A percentile compares a stretch with the other conserved stretches of the same genome.
phyloP scores from a whole-genome alignment of 805 yeast species.

The Maudiozyma serrabonitensis region DNA sequence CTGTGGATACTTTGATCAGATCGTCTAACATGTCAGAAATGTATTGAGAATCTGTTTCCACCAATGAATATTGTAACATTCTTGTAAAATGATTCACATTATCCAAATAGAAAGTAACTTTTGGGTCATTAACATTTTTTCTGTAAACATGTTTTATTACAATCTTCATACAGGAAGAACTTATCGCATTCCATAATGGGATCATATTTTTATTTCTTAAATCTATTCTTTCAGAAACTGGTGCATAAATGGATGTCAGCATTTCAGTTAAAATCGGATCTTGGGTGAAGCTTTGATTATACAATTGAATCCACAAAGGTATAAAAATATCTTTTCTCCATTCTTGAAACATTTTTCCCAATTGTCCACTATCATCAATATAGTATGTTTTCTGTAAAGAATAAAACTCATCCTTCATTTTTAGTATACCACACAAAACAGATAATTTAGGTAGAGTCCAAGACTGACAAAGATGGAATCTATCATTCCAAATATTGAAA shows the following conservation, averaged over 20 bases:
- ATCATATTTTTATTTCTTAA: neutral
- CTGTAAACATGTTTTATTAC: constrained; percentile 8
- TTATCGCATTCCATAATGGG: constrained; percentile 13
- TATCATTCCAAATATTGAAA: constrained; percentile 16
- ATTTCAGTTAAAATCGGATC: neutral
- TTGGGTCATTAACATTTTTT: neutral
- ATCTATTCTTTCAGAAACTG: constrained; percentile 5
- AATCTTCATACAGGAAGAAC: constrained; percentile 7
- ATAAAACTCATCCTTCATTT: constrained; percentile 11
- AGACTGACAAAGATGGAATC: constrained; percentile 7
- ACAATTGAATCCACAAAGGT: constrained; percentile 15
- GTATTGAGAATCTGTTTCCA: neutral
- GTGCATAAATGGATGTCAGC: neutral
- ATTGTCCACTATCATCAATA: constrained; percentile 19
- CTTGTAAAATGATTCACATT: constrained; percentile 18
- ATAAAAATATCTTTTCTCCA: constrained; percentile 17
- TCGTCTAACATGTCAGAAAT: constrained; percentile 5
- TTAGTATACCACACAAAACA: constrained; percentile 18
- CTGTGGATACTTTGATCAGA: constrained; percentile 7
- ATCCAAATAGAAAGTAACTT: constrained; percentile 3
- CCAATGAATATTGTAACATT: constrained; percentile 10
- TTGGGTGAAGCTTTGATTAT: constrained; percentile 1
- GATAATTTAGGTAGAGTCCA: constrained; percentile 20
- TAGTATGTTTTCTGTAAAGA: constrained; percentile 12
- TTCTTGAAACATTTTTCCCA: constrained; percentile 6